Conservation (phyloP, 768 basidiomycete genomes). For the Clitopilus hobsonii region DNA sequence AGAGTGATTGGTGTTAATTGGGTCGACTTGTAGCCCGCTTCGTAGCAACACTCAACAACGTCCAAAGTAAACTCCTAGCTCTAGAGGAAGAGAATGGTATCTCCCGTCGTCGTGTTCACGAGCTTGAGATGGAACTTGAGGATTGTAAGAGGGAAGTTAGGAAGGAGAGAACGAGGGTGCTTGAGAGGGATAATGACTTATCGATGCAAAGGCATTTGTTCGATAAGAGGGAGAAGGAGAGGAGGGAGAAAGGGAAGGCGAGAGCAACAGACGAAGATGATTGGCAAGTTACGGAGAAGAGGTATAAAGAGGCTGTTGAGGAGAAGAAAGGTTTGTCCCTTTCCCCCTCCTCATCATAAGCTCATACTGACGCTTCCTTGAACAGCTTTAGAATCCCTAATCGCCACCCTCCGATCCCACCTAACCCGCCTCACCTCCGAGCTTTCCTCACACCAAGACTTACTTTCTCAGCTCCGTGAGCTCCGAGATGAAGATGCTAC, state of each 20-base stretch:
- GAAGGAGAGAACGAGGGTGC: conserved; percentile 59
- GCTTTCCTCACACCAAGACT: conserved; percentile 68
- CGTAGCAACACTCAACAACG: conserved; percentile 51
- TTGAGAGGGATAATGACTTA: conserved; percentile 46
- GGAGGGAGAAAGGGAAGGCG: conserved; percentile 35
- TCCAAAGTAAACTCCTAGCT: conserved; percentile 65
- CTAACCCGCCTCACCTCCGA: conserved; percentile 75
- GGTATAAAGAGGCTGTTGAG: conserved; percentile 76
- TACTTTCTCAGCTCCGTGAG: conserved; percentile 61
- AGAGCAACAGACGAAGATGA: conserved; percentile 23
- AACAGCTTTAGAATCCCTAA: conserved; percentile 79
- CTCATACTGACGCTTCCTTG: conserved; percentile 8
- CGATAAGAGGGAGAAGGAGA: conserved; percentile 18
- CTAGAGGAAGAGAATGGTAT: conserved; percentile 81
- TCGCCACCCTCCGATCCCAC: conserved; percentile 68
- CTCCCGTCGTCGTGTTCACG: conserved; percentile 77
- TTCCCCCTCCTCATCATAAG: conserved; percentile 10
- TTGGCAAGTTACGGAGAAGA: conserved; percentile 34
- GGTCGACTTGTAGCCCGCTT: conserved; percentile 54
- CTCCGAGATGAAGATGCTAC: conserved; percentile 60
- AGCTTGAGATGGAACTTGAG: conserved; percentile 85
- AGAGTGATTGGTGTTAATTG: neutral
- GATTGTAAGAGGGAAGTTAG: conserved; percentile 76
- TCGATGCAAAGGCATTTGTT: conserved; percentile 28
- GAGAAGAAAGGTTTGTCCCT: conserved; percentile 80